phyloP scores from a whole-genome alignment of 2,329 filamentous ascomycete genomes.

The Neoarthrinium moseri region DNA sequence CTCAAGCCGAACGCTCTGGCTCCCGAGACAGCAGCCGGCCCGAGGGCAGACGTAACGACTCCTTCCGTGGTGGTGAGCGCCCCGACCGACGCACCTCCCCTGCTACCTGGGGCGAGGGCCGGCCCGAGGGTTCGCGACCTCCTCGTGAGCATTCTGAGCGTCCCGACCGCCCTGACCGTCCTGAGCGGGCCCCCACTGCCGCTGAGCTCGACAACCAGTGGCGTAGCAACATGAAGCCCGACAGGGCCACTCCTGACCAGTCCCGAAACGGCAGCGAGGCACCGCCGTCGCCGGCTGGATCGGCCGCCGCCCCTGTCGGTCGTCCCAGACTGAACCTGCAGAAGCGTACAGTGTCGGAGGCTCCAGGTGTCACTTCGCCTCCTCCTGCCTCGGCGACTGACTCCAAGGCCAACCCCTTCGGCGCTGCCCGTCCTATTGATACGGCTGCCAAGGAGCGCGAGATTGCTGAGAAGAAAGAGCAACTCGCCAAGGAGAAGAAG shows the following conservation, averaged over 20 bases:
- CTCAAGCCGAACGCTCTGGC: constrained; percentile 47
- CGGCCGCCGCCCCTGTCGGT: constrained; percentile 48
- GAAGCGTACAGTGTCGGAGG: constrained; percentile 88
- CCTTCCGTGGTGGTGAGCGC: constrained; percentile 60
- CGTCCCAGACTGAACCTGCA: constrained; percentile 84
- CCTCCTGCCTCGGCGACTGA: constrained; percentile 45
- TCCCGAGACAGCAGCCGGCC: constrained; percentile 56
- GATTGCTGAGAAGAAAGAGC: constrained; percentile 82
- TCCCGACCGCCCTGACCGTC: constrained; percentile 50
- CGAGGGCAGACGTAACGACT: constrained; percentile 59
- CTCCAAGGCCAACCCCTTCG: constrained; percentile 88
- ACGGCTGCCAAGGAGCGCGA: constrained; percentile 85
- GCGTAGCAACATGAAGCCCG: constrained; percentile 89
- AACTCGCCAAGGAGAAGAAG: constrained; percentile 75
- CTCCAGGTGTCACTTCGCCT: constrained; percentile 47
- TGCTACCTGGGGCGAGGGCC: constrained; percentile 72
- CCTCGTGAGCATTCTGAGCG: constrained; percentile 73
- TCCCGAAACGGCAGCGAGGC: constrained; percentile 56
- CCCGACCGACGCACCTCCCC: constrained; percentile 68
- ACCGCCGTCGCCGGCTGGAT: constrained; percentile 66
- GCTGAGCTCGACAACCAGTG: constrained; percentile 93
- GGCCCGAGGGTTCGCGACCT: constrained; percentile 75
- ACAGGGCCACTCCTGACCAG: constrained; percentile 32
- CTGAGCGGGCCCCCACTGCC: constrained; percentile 75
- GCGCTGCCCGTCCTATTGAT: constrained; percentile 90